phyloP scores from a whole-genome alignment of 345 rosid species.

The Garcia nutans region DNA sequence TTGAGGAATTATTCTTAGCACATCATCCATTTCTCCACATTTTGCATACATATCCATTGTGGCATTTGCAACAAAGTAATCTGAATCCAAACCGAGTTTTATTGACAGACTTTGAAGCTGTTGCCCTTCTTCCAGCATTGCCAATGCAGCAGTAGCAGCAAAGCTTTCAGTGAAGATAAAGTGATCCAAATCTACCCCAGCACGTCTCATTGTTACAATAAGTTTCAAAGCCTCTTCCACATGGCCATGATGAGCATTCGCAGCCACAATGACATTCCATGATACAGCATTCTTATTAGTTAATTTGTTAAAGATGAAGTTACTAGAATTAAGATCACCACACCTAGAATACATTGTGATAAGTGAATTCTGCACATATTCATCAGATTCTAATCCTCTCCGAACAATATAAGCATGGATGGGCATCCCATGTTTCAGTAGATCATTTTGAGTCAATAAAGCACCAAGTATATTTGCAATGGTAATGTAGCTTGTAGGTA shows the following conservation, averaged over 20 bases:
- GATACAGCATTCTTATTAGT: slow-evolving; percentile 45
- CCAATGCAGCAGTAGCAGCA: slow-evolving; percentile 73
- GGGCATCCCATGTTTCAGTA: slow-evolving; percentile 53
- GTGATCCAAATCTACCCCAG: slow-evolving; percentile 61
- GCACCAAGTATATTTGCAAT: slow-evolving; percentile 70
- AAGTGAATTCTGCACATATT: slow-evolving; percentile 64
- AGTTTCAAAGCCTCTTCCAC: slow-evolving; percentile 72
- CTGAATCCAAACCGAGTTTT: slow-evolving; percentile 62
- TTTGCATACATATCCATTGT: slow-evolving; percentile 88
- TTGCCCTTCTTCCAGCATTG: slow-evolving; percentile 82
- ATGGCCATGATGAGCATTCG: slow-evolving; percentile 62
- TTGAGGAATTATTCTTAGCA: slow-evolving; percentile 51
- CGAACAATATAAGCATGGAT: slow-evolving; percentile 52
- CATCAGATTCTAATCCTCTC: slow-evolving; percentile 59
- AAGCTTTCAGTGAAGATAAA: slow-evolving; percentile 76
- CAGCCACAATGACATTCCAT: slow-evolving; percentile 80
- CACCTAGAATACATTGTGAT: slow-evolving; percentile 82
- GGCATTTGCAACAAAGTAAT: slow-evolving; percentile 59
- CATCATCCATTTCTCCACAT: slow-evolving; percentile 71
- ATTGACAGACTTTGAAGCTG: slow-evolving; percentile 64
- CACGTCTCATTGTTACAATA: slow-evolving; percentile 47
- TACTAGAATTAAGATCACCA: slow-evolving; percentile 63
- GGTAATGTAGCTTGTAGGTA: slow-evolving; percentile 55
- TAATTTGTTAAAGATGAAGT: slow-evolving; percentile 47
- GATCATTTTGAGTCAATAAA: slow-evolving; percentile 44